Evolutionary conservation across 208 protist species (phyloP), one percentile per base, ranked within the genome.

Genomic region (Crithidia acanthocephali): DNA sequence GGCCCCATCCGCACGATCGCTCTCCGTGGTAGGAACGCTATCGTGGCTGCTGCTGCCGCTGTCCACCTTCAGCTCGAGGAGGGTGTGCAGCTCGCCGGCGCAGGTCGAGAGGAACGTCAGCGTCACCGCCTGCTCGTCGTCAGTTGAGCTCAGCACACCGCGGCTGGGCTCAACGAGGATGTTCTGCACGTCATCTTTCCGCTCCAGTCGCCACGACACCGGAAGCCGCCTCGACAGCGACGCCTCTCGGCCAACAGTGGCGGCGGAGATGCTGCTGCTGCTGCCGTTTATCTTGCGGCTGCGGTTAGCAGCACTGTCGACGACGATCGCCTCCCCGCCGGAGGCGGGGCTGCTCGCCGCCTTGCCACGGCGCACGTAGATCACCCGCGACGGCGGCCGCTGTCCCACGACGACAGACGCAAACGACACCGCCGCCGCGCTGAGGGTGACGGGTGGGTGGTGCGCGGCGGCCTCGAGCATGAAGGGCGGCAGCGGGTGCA

Each of bases 91-190:
- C 9, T 60, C 30, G 22, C 83, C 81, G 1, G 85, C 71, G 7
- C 28, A 44, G 13, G 35, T 69, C 4, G 92, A 84, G 28, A 92
- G 56, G 78, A 97, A 98, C 11, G 83, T 88, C 11, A 97, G 64
- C 64, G 79, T 78, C 25, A 98, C 81, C 27, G 62, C 60, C 60
- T 85, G 61, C 61, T 69, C 76, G 56, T 85, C 78, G 11, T 84
- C 80, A 0, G 80, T 67, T 0, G 50, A 11, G 4, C 63, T 57
- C 22, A 98, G 67, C 13, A 60, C 53, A 16, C 95, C 96, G 23
- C 55, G 73, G 13, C 67, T 68, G 10, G 85, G 79, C 73, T 87
- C 86, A 44, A 98, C 61, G 11, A 74, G 72, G 78, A 98, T 98
- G 58, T 68, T 58, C 18, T 60, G 45, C 45, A 61, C 56, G 30